Percentiles rank a stretch among this genome's conserved stretches.
Conservation (phyloP, 192 early-diverging fungal species). For the Backusella tarrabulga region DNA sequence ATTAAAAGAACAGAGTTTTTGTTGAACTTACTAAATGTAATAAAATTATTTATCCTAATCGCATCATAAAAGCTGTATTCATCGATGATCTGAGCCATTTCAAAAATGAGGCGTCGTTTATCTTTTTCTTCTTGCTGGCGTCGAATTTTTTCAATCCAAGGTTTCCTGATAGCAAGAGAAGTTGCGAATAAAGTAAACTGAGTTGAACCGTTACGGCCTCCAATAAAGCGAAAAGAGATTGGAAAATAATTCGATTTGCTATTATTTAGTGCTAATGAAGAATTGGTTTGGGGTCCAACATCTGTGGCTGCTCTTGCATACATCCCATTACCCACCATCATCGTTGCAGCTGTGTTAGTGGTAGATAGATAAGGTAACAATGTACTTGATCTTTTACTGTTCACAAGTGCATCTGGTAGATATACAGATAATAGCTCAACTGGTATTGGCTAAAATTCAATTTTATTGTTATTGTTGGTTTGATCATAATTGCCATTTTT, state of each 20-base stretch:
- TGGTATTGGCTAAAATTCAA: constrained; percentile 67
- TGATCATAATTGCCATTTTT: not conserved
- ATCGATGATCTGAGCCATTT: constrained; percentile 47
- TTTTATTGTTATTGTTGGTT: not conserved
- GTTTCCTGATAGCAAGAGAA: constrained; percentile 67
- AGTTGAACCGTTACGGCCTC: constrained; percentile 49
- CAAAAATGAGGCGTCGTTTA: constrained; percentile 48
- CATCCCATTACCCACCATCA: constrained; percentile 25
- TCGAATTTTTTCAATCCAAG: constrained; percentile 84
- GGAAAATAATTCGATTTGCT: constrained; percentile 57
- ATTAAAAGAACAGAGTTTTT: not conserved
- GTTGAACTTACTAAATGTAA: constrained; percentile 43
- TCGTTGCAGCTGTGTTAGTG: constrained; percentile 23
- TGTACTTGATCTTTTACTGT: constrained; percentile 22
- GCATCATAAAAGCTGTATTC: constrained; percentile 36
- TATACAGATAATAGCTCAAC: constrained; percentile 67
- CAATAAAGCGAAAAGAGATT: constrained; percentile 75
- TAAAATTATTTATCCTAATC: constrained; percentile 54
- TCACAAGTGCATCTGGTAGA: constrained; percentile 10
- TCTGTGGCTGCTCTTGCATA: constrained; percentile 33
- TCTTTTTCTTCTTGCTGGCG: constrained; percentile 53
- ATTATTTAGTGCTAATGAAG: not conserved
- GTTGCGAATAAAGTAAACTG: constrained; percentile 72
- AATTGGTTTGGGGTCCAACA: not conserved
- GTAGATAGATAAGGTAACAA: constrained; percentile 25